These are phyloP conservation scores for Discostella pseudostelligera DNA, from an alignment of 108 stramenopile genomes.

Conservation along the genomic window DNA sequence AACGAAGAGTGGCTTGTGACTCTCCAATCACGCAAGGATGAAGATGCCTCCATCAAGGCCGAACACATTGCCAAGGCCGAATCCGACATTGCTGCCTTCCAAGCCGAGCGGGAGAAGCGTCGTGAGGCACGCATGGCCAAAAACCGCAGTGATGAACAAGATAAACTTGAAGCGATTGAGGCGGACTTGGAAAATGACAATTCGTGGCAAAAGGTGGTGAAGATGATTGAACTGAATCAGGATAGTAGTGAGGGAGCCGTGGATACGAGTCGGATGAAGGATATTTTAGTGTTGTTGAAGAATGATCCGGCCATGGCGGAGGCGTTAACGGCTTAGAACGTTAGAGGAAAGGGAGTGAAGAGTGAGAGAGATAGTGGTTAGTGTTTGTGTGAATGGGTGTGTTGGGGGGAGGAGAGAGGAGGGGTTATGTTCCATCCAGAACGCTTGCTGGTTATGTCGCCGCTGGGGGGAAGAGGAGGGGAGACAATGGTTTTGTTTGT, in stretches of 20 bases:
- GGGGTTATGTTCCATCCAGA: too few relatives aligned
- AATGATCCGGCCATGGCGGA: slow-evolving; percentile 76
- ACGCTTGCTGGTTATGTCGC: too few relatives aligned
- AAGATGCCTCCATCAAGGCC: slow-evolving; percentile 76
- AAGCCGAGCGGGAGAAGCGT: slow-evolving; percentile 61
- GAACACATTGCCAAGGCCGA: slow-evolving; percentile 64
- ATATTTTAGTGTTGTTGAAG: slow-evolving; percentile 81
- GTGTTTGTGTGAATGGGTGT: too few relatives aligned
- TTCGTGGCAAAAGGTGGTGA: slow-evolving; percentile 84
- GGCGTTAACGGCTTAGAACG: slow-evolving; percentile 30
- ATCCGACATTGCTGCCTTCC: slow-evolving; percentile 62
- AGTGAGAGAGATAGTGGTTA: neutral
- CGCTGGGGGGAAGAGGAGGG: too few relatives aligned
- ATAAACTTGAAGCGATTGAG: slow-evolving; percentile 90
- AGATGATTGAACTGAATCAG: slow-evolving; percentile 84
- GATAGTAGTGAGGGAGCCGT: slow-evolving; percentile 59
- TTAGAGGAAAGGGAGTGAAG: neutral
- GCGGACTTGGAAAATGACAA: slow-evolving; percentile 92
- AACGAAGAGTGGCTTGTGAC: slow-evolving; percentile 85
- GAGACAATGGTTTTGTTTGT: too few relatives aligned
- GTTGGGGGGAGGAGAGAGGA: neutral
- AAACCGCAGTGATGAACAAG: slow-evolving; percentile 88
- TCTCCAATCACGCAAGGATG: slow-evolving; percentile 73
- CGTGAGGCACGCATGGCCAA: slow-evolving; percentile 78
- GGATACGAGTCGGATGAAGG: slow-evolving; percentile 81